Base-by-base conservation (phyloP, 345 rosid genomes). In the Eutrema yunnanense region DNA sequence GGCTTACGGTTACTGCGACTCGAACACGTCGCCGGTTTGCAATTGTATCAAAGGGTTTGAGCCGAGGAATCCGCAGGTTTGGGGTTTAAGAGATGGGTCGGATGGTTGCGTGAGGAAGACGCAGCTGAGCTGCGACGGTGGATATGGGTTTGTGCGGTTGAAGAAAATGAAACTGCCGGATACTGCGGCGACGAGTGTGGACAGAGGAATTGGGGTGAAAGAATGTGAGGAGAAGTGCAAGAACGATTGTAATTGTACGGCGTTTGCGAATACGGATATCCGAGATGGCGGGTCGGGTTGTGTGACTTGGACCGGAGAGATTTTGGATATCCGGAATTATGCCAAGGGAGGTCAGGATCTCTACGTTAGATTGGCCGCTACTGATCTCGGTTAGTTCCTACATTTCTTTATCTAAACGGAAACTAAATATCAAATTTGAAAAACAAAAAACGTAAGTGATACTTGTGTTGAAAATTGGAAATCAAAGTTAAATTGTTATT, bases 21-120 rank as follows among this genome's bases (percentile, higher is more conserved):
- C 80, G 4, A 84, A 91, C 61, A 84, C 81, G 0, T 89, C 91
- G 1, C 97, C 98, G 2, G 88, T 89, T 40, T 94, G 98, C 74
- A 81, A 37, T 6, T 94, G 97, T 68, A 69, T 82, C 0, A 66
- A 9, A 53, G 98, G 97, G 55, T 91, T 94, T 51, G 36, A 71
- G 16, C 97, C 97, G 0, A 84, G 46, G 80, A 40, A 82, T 44
- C 57, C 69, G 2, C 77, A 81, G 64, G 90, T 84, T 0, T 91
- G 97, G 97, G 73, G 34, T 9, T 73, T 82, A 10, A 65, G 81
- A 65, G 81, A 82, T 46, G 96, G 98, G 26, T 84, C 95, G 0
- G 84, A 13, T 29, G 98, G 97, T 61, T 94, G 98, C 46, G 73
- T 78, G 4, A 75, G 96, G 77, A 83, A 77, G 44, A 88, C 87